phyloP scores from a whole-genome alignment of 805 yeast genomes.

The Saturnispora kantuleensis region DNA sequence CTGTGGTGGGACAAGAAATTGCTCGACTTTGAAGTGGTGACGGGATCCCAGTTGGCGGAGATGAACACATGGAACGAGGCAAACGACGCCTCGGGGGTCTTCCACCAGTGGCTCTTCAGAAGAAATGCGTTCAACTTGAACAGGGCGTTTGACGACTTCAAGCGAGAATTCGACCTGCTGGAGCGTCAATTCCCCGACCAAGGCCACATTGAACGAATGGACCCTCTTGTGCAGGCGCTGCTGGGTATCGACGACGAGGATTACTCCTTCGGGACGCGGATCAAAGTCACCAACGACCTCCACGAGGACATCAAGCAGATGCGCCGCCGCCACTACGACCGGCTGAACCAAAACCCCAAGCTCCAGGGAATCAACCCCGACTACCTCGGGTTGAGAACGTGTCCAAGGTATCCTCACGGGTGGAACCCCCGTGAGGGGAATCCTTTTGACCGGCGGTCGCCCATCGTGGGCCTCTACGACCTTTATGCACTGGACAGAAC shows the following conservation, averaged over 20 bases:
- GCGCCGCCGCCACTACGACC: too few species aligned
- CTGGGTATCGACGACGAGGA: neutral
- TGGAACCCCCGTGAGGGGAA: too few species aligned
- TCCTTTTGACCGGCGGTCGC: conserved; percentile 21
- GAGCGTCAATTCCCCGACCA: neutral
- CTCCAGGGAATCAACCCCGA: too few species aligned
- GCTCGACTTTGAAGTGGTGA: conserved; percentile 1
- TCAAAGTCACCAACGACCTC: neutral
- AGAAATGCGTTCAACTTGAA: conserved; percentile 8
- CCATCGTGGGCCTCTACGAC: conserved; percentile 28
- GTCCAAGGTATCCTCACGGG: too few species aligned
- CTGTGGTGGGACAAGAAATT: conserved; percentile 50
- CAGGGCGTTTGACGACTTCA: conserved; percentile 13
- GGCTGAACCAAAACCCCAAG: too few species aligned
- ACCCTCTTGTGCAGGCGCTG: neutral
- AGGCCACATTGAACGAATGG: conserved; percentile 1
- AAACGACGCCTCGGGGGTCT: neutral
- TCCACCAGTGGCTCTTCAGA: too few species aligned
- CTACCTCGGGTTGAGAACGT: too few species aligned
- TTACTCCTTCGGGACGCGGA: neutral
- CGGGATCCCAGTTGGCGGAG: conserved; percentile 16
- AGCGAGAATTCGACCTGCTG: conserved; percentile 5
- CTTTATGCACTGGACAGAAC: conserved; percentile 37
- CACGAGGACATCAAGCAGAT: too few species aligned
- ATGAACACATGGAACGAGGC: conserved; percentile 6